A percentile compares a stretch with the other conserved stretches of the same genome.
Evolutionary conservation across 2,329 filamentous ascomycete species (phyloP).

Genomic region (Fusarium sp.): DNA sequence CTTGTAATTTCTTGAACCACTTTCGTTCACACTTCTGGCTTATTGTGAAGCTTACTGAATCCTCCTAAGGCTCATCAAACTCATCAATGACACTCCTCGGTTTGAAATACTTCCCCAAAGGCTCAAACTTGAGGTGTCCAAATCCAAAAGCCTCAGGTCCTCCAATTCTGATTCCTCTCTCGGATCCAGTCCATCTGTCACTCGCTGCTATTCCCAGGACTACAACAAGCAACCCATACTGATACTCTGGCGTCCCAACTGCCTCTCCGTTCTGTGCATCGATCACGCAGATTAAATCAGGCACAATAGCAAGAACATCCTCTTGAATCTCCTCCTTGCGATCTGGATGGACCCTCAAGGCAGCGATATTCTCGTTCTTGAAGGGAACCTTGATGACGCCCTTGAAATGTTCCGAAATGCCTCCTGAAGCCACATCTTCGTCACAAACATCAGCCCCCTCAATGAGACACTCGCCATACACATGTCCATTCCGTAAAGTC

Average conservation of each 20-base stretch:
- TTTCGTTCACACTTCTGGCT: background rate
- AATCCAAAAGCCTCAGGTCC: conserved; percentile 64
- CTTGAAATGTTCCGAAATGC: conserved; percentile 47
- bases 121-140: conserved; percentile 60
- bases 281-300: conserved; percentile 68
- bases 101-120: conserved; percentile 62
- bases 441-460: conserved; percentile 60
- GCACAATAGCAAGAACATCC: conserved; percentile 65
- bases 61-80: conserved; percentile 46
- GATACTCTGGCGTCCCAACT: conserved; percentile 68
- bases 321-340: conserved; percentile 55
- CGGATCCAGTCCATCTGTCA: conserved; percentile 59
- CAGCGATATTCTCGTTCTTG: conserved; percentile 81
- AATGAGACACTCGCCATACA: conserved; percentile 70
- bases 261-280: conserved; percentile 69
- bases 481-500: conserved; percentile 66
- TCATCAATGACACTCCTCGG: conserved; percentile 67
- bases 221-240: conserved; percentile 64
- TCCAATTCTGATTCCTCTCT: conserved; percentile 62
- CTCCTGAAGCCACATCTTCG: conserved; percentile 31
- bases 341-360: conserved; percentile 53
- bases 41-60: background rate
- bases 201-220: conserved; percentile 62
- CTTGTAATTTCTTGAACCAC: background rate
- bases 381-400: conserved; percentile 74